Evolutionary conservation across 306 rosid species (phyloP), one percentile per base, ranked within the genome.

Genomic region (Malus domestica): DNA sequence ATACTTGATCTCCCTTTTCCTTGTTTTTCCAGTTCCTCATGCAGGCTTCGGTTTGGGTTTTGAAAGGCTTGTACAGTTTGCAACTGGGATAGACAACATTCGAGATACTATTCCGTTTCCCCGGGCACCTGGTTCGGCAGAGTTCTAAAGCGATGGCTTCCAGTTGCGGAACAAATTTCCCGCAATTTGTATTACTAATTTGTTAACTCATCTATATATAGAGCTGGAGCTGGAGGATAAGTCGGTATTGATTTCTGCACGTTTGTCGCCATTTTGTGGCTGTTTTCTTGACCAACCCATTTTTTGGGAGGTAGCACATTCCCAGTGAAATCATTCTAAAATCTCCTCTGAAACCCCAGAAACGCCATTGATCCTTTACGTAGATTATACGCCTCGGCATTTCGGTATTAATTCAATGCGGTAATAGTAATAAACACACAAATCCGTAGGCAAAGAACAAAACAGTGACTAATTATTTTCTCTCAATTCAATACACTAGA

Each of bases 1-100:
- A 32, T 54, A 6, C 68, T 58, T 8, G 29, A 59, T 68, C 16
- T 52, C 22, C 35, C 18, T 75, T 73, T 64, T 67, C 70, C 29
- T 32, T 19, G 42, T 54, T 75, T 54, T 67, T 81, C 84, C 86
- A 94, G 97, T 94, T 80, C 97, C 96, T 75, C 97, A 92, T 75
- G 95, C 98, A 22, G 98, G 98, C 66, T 94, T 90, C 80, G 98
- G 98, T 74, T 82, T 92, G 81, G 97, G 98, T 3, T 94, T 94
- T 61, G 98, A 92, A 84, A 90, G 98, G 82, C 96, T 94, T 30
- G 92, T 92, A 75, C 98, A 94, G 69, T 94, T 94, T 79, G 95
- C 88, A 40, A 94, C 98, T 57, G 98, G 98, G 79, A 78, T 94
- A 78, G 98, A 94, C 23, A 94, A 94, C 76, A 94, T 92, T 59